A percentile compares a stretch with the other conserved stretches of the same genome.
Conservation (phyloP, 2,329 filamentous ascomycete species). For the Pestalotiopsis sp. region DNA sequence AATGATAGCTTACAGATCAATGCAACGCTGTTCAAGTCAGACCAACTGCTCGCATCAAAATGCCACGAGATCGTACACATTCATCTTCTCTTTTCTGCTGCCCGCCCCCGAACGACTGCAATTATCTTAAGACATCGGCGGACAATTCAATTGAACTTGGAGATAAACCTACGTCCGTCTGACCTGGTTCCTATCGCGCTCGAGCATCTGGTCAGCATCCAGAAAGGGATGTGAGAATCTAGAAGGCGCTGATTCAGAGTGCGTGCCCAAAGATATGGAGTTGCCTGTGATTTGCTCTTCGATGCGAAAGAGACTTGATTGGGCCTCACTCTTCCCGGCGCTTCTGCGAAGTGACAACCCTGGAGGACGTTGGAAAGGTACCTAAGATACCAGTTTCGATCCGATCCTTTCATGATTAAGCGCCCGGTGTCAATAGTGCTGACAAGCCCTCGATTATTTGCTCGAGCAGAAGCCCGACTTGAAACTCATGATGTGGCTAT, state of each 20-base stretch:
- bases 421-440: constrained; percentile 1
- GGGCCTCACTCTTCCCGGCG: constrained; percentile 26
- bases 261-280: constrained; percentile 21
- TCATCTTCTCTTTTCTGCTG: too few species aligned
- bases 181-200: too few species aligned
- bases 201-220: neutral
- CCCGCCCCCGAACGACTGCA: too few species aligned
- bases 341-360: constrained; percentile 25
- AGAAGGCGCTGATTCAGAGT: neutral
- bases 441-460: neutral
- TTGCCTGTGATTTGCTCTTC: constrained; percentile 30
- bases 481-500: constrained; percentile 50
- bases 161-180: too few species aligned
- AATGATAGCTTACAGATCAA: too few species aligned
- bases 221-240: neutral
- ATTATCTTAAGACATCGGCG: too few species aligned
- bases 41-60: too few species aligned
- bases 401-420: neutral
- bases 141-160: too few species aligned
- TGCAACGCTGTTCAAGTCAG: too few species aligned
- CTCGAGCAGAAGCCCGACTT: constrained; percentile 41
- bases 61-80: too few species aligned
- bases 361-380: constrained; percentile 32
- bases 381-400: neutral
- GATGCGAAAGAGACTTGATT: constrained; percentile 31